A percentile compares a stretch with the other conserved stretches of the same genome.
phyloP scores from a whole-genome alignment of 441 rosid genomes.

The Adansonia madagascariensis region DNA sequence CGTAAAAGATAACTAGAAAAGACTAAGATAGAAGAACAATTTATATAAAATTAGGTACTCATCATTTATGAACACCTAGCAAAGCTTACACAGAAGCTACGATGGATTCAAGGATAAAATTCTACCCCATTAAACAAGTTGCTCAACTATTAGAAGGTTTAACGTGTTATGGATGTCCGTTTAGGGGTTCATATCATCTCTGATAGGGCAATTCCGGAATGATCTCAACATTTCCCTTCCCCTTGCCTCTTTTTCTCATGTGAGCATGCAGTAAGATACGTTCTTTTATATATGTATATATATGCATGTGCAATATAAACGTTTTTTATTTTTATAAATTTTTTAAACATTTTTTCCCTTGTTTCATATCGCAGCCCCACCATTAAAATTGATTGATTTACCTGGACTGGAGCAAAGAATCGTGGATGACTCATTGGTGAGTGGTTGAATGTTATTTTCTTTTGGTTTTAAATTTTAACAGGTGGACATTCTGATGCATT shows the following conservation, averaged over 20 bases:
- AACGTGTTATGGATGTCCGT: not conserved
- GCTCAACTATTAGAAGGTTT: not conserved
- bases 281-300: not conserved
- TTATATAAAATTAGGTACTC: no score
- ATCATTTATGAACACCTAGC: not conserved
- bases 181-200: not conserved
- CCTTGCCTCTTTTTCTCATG: not conserved
- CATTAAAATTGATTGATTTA: constrained; percentile 81
- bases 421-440: constrained; percentile 82
- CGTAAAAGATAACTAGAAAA: no score
- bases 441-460: constrained; percentile 29
- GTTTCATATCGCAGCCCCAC: constrained; percentile 68
- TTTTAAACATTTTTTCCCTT: not conserved
- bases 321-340: not conserved
- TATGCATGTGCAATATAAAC: constrained; percentile 6
- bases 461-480: constrained; percentile 25
- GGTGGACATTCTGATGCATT: not conserved
- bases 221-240: not conserved
- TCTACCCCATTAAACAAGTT: not conserved
- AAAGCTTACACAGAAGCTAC: not conserved
- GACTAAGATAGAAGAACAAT: no score
- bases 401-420: constrained; percentile 96
- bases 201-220: not conserved
- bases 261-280: not conserved
- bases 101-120: not conserved